phyloP scores from a whole-genome alignment of 176 grass and related monocot species.

The Juncus inflexus region DNA sequence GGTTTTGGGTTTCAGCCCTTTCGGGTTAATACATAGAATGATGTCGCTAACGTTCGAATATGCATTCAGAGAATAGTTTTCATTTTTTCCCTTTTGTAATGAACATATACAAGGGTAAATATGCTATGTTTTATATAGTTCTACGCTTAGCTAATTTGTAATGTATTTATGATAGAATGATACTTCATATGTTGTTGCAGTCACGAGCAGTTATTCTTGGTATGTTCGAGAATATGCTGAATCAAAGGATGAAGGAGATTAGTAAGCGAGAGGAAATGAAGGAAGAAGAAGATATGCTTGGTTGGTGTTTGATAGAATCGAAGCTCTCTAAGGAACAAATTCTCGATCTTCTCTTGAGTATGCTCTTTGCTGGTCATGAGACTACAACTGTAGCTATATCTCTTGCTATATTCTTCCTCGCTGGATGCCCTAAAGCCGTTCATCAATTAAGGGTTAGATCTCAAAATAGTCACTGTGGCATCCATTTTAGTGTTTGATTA shows the following conservation, averaged over 20 bases:
- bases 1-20: too few species aligned
- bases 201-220: constrained; percentile 26
- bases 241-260: constrained; percentile 27
- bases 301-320: constrained; percentile 22
- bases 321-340: constrained; percentile 33
- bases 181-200: background rate
- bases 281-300: constrained; percentile 28
- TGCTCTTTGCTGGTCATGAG: constrained; percentile 45
- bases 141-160: too few species aligned
- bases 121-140: too few species aligned
- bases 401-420: constrained; percentile 30
- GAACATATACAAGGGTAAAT: too few species aligned
- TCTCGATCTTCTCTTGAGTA: constrained; percentile 31
- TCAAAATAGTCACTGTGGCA: too few species aligned
- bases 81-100: too few species aligned
- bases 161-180: too few species aligned
- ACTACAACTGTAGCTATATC: constrained; percentile 28
- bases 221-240: constrained; percentile 23
- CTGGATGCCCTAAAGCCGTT: constrained; percentile 22
- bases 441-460: constrained; percentile 21
- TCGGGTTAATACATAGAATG: too few species aligned
- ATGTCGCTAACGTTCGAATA: too few species aligned
- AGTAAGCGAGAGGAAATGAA: background rate
- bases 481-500: too few species aligned
- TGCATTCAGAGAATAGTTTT: too few species aligned